Evolutionary conservation across 345 rosid species (phyloP).

Genomic region (Xanthoceras sorbifolium): DNA sequence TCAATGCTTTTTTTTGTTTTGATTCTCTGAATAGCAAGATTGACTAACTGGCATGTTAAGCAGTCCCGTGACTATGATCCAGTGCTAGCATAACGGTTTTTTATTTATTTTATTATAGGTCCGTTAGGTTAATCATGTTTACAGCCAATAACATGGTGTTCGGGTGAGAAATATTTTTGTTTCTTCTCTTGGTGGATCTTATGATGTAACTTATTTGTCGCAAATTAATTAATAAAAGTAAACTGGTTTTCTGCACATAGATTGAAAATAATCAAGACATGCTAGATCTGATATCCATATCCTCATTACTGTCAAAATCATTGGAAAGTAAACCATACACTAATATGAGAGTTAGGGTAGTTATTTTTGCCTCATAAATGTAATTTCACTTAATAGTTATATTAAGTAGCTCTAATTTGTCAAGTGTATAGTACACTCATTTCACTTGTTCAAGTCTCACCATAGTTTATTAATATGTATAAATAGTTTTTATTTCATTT

Average conservation of each 20-base stretch:
- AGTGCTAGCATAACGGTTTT: not conserved
- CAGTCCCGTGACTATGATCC: constrained; percentile 6
- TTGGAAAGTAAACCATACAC: too few species aligned
- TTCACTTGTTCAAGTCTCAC: too few species aligned
- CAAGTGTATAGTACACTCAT: too few species aligned
- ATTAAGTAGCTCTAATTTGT: too few species aligned
- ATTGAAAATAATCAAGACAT: not conserved
- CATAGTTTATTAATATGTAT: too few species aligned
- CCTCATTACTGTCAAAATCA: too few species aligned
- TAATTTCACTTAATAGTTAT: too few species aligned
- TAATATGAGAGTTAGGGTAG: too few species aligned
- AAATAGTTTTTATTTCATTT: too few species aligned
- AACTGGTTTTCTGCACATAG: constrained; percentile 11
- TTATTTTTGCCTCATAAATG: too few species aligned
- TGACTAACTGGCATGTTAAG: not conserved
- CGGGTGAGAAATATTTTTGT: not conserved
- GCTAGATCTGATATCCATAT: not conserved
- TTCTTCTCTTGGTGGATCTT: not conserved
- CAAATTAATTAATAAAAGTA: not conserved
- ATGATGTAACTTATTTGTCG: too few species aligned
- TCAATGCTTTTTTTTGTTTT: too few species aligned
- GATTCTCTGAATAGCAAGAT: not conserved
- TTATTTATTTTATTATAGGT: not conserved
- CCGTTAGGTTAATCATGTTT: not conserved
- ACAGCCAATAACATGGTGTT: not conserved